phyloP scores from a whole-genome alignment of 305 asterid species.

The Fraxinus velutina region DNA sequence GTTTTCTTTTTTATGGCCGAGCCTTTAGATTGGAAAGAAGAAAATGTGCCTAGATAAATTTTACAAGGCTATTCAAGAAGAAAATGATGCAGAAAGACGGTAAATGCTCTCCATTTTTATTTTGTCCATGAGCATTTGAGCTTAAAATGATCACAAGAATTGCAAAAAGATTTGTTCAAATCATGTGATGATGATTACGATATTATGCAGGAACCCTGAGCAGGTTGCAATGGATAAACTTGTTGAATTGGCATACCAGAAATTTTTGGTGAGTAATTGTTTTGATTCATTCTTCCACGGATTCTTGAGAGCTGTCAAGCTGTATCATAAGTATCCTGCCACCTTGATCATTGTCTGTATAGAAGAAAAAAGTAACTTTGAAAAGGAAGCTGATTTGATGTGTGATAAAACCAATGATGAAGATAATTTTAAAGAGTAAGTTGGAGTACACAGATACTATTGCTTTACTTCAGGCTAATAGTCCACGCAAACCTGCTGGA shows the following conservation, averaged over 20 bases:
- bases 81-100: conserved; percentile 48
- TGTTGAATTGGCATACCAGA: conserved; percentile 74
- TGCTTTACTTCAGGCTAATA: conserved; percentile 1
- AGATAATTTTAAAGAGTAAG: background rate
- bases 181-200: conserved; percentile 12
- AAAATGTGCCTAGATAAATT: conserved; percentile 53
- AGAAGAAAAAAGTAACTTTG: background rate
- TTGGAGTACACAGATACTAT: background rate
- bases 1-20: conserved; percentile 25
- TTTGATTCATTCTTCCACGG: conserved; percentile 5
- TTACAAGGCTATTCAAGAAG: conserved; percentile 52
- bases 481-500: background rate
- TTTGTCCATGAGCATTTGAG: conserved; percentile 11
- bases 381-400: background rate
- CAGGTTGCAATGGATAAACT: conserved; percentile 82
- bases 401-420: background rate
- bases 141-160: conserved; percentile 5
- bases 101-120: conserved; percentile 27
- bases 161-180: conserved; percentile 6
- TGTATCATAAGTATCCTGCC: background rate
- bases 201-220: conserved; percentile 67
- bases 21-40: conserved; percentile 56
- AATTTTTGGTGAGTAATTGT: conserved; percentile 64
- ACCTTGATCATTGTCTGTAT: background rate
- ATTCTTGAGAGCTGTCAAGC: conserved; percentile 6